These are phyloP conservation scores for Fusarium humuli DNA, from an alignment of 2,329 filamentous ascomycete species.

Conservation along the genomic window DNA sequence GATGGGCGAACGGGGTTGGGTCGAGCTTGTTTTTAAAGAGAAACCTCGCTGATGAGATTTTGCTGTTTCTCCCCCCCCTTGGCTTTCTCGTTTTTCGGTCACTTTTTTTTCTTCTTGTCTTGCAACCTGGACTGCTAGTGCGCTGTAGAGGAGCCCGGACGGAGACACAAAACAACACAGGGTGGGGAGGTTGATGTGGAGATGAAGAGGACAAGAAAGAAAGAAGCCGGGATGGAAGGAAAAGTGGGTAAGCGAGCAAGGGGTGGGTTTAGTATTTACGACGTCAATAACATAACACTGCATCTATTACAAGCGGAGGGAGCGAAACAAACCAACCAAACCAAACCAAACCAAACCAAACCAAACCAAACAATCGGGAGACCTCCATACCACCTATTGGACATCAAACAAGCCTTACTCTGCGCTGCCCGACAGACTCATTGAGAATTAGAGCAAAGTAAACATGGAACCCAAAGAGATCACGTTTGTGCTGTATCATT, in stretches of 20 bases:
- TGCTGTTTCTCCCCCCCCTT: neutral
- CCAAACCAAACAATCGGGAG: constrained; percentile 37
- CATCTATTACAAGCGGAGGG: constrained; percentile 26
- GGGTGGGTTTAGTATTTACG: constrained; percentile 26
- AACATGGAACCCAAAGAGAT: neutral
- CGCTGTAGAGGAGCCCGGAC: constrained; percentile 26
- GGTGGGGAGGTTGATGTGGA: constrained; percentile 40
- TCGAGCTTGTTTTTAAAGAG: constrained; percentile 39
- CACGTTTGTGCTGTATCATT: neutral
- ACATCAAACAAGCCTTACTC: neutral
- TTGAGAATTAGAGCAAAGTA: neutral
- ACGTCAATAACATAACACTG: constrained; percentile 35
- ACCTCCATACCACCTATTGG: neutral
- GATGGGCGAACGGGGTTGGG: constrained; percentile 26
- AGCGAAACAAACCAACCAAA: constrained; percentile 36
- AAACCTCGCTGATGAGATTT: constrained; percentile 26
- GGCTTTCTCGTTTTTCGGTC: constrained; percentile 2
- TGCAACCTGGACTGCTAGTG: constrained; percentile 26
- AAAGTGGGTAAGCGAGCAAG: neutral
- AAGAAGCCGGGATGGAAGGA: constrained; percentile 26
- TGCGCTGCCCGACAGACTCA: neutral
- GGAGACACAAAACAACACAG: constrained; percentile 27
- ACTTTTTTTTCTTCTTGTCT: neutral
- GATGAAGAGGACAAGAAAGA: constrained; percentile 32
- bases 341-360: constrained; percentile 30